These are phyloP conservation scores for Penicillium sp. DNA, from an alignment of 2,329 filamentous ascomycete species.

Conservation along the genomic window DNA sequence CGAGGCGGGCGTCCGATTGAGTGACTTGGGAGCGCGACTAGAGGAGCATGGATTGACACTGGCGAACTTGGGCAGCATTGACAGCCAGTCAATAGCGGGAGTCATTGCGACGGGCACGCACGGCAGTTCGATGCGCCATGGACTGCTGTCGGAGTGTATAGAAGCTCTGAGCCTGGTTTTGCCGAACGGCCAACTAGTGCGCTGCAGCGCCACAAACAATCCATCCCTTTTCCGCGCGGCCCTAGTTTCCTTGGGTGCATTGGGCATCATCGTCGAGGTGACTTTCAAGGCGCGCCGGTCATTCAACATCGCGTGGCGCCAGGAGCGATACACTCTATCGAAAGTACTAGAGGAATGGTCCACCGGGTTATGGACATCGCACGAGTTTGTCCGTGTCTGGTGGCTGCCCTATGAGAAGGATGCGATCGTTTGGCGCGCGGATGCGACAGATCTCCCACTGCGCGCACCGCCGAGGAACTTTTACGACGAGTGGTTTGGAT, in stretches of 20 bases:
- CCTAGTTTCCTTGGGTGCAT: slow-evolving; percentile 77
- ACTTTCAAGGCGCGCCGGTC: slow-evolving; percentile 75
- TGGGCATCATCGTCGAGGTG: slow-evolving; percentile 87
- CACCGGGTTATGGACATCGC: slow-evolving; percentile 69
- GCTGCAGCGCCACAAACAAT: slow-evolving; percentile 64
- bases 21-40: slow-evolving; percentile 66
- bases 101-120: slow-evolving; percentile 92
- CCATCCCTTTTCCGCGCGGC: slow-evolving; percentile 81
- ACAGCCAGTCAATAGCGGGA: slow-evolving; percentile 86
- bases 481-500: slow-evolving; percentile 77
- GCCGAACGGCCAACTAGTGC: slow-evolving; percentile 68
- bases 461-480: slow-evolving; percentile 62
- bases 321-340: slow-evolving; percentile 67
- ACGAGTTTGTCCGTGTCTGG: slow-evolving; percentile 92
- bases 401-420: slow-evolving; percentile 92
- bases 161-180: slow-evolving; percentile 72
- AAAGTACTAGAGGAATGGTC: slow-evolving; percentile 69
- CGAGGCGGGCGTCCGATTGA: slow-evolving; percentile 82
- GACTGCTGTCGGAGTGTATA: slow-evolving; percentile 76
- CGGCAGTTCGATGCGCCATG: slow-evolving; percentile 78
- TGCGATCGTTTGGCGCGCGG: slow-evolving; percentile 85
- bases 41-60: slow-evolving; percentile 74
- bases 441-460: slow-evolving; percentile 63
- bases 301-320: slow-evolving; percentile 82
- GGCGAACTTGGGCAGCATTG: slow-evolving; percentile 90